These are phyloP conservation scores for Schizophyllum commune DNA, from an alignment of 1,284 basidiomycete genomes.

Conservation along the genomic window DNA sequence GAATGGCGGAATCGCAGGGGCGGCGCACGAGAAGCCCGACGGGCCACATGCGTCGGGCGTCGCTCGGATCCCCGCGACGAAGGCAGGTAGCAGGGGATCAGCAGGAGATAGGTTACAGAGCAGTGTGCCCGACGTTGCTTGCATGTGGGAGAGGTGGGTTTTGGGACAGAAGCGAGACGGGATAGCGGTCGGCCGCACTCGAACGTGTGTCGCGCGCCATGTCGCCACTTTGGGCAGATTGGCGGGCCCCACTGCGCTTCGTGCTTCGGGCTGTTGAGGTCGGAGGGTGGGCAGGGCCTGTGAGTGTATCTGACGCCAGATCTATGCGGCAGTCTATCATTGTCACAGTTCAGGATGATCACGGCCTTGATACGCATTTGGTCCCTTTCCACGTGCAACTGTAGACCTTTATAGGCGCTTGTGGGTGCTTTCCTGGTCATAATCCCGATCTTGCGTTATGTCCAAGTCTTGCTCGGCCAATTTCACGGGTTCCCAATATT, in stretches of 20 bases:
- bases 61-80: background rate
- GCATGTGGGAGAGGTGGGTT: background rate
- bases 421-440: background rate
- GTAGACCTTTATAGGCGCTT: background rate
- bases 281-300: too few relatives aligned
- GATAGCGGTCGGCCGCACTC: background rate
- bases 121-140: background rate
- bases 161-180: background rate
- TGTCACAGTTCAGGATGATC: background rate
- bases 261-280: too few relatives aligned
- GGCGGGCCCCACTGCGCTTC: too few relatives aligned
- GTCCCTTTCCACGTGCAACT: background rate
- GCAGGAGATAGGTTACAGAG: background rate
- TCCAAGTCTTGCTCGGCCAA: too few relatives aligned
- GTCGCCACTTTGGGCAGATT: background rate
- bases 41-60: background rate
- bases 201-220: background rate
- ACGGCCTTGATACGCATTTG: background rate
- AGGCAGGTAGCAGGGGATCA: background rate
- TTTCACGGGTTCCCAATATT: too few relatives aligned
- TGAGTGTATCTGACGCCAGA: too few relatives aligned
- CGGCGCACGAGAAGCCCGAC: background rate
- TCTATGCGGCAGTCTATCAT: too few relatives aligned
- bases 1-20: background rate
- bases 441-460: too few relatives aligned